Evolutionary conservation across 2,329 filamentous ascomycete genomes (phyloP).

Genomic region (Venturia carpophila): DNA sequence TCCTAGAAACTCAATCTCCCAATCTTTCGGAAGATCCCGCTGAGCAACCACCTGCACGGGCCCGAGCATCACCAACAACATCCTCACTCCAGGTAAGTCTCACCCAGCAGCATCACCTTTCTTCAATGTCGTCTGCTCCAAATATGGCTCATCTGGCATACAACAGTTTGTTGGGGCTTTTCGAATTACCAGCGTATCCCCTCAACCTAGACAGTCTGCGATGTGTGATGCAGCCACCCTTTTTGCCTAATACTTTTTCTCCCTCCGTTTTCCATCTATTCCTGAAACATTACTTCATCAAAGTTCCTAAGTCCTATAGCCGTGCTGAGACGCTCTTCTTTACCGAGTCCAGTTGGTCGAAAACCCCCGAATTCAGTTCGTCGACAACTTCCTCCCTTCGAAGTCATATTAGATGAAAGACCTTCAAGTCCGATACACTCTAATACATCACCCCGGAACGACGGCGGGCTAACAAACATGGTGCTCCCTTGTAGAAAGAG

Average conservation of each 20-base stretch:
- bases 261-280: background rate
- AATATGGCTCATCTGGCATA: background rate
- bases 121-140: background rate
- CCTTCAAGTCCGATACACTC: background rate
- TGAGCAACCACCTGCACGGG: background rate
- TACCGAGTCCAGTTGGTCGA: background rate
- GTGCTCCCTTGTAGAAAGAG: constrained; percentile 1
- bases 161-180: background rate
- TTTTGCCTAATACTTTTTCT: background rate
- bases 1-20: background rate
- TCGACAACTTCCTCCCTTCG: background rate
- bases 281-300: background rate
- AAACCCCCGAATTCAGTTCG: background rate
- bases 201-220: background rate
- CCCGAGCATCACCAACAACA: background rate
- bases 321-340: too few relatives aligned
- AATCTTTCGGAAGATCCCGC: background rate
- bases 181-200: background rate
- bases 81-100: background rate
- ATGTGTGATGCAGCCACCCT: background rate
- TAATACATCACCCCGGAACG: background rate
- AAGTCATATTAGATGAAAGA: background rate
- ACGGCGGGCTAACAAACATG: background rate
- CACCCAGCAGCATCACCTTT: background rate
- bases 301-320: background rate